These are phyloP conservation scores for Penicillium olsonii DNA, from an alignment of 2,329 filamentous ascomycete species.

Conservation along the genomic window DNA sequence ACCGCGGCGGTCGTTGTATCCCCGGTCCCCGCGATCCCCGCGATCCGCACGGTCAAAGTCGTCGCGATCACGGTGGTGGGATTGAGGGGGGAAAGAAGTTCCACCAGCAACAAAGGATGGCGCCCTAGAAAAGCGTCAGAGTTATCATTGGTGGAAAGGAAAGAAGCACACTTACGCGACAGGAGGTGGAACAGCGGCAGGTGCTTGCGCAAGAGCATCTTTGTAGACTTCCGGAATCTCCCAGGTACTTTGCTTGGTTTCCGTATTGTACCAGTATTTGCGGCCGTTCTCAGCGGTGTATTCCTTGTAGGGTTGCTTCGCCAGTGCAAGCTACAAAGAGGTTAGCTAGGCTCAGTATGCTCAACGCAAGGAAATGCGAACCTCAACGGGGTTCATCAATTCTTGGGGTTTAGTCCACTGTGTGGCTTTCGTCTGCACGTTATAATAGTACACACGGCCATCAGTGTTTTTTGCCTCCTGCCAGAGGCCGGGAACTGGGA, in stretches of 20 bases:
- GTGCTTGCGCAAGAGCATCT: constrained; percentile 65
- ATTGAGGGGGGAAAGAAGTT: constrained; percentile 44
- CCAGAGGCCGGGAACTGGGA: constrained; percentile 63
- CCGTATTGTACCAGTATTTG: constrained; percentile 94
- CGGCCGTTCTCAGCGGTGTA: constrained; percentile 82
- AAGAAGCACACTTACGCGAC: constrained; percentile 46
- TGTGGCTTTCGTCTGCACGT: constrained; percentile 78
- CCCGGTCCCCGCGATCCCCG: constrained; percentile 19
- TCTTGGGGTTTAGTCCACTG: constrained; percentile 95
- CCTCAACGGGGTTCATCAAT: constrained; percentile 80
- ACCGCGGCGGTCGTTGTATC: constrained; percentile 47
- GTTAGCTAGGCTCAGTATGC: constrained; percentile 20
- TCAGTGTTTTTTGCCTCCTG: constrained; percentile 79
- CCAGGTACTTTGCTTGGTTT: constrained; percentile 92
- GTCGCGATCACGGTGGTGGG: constrained; percentile 50
- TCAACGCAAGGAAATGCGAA: constrained; percentile 40
- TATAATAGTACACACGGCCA: constrained; percentile 89
- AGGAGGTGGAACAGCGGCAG: constrained; percentile 45
- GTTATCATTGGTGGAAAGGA: not conserved
- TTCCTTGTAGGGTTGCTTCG: constrained; percentile 88
- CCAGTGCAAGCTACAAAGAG: constrained; percentile 67
- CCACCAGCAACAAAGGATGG: constrained; percentile 63
- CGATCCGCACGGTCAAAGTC: constrained; percentile 48
- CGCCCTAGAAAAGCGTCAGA: constrained; percentile 47
- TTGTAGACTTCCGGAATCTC: constrained; percentile 86